Evolutionary conservation across 768 basidiomycete species (phyloP), one percentile per base, ranked within the genome.

Genomic region (Kwoniella sp.): DNA sequence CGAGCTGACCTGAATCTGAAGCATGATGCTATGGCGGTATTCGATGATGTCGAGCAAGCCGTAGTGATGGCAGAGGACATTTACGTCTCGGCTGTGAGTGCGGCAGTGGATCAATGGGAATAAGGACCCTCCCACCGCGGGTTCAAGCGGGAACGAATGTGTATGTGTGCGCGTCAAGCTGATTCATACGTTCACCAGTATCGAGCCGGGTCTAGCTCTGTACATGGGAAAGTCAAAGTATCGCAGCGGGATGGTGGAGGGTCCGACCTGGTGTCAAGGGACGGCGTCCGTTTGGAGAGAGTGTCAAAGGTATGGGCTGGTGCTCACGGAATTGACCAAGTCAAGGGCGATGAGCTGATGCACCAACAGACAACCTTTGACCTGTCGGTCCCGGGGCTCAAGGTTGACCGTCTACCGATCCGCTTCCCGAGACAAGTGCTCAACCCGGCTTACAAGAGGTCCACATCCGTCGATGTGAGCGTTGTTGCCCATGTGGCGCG

Each of bases 151-250:
- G n/a, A n/a, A n/a, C n/a, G n/a, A n/a, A n/a, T n/a, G n/a, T n/a
- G n/a, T n/a, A n/a, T n/a, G n/a, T n/a, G n/a, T n/a, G n/a, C n/a
- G n/a, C n/a, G n/a, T n/a, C n/a, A n/a, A n/a, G n/a, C n/a, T n/a
- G n/a, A n/a, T n/a, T n/a, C n/a, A n/a, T n/a, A n/a, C n/a, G 11
- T 19, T 19, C 11, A 19, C 38, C 20, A 9, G 9, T 12, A 39
- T 20, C 20, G 14, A 10, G 27, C 1, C n/a, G n/a, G n/a, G n/a
- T n/a, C n/a, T n/a, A 38, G 70, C 0, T 77, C 77, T 3, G 79
- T 85, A 0, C 87, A 89, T 63, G 82, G 83, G 0, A 84, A 83
- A 73, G 77, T 85, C 20, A 71, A 75, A 22, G 79, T 81, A 3
- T 69, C 76, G 36, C 75, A 83, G 25, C n/a, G 28, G n/a, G 72